These are phyloP conservation scores for Plasmodium falciparum DNA, from an alignment of 169 alveolate genomes.

Conservation along the genomic window DNA sequence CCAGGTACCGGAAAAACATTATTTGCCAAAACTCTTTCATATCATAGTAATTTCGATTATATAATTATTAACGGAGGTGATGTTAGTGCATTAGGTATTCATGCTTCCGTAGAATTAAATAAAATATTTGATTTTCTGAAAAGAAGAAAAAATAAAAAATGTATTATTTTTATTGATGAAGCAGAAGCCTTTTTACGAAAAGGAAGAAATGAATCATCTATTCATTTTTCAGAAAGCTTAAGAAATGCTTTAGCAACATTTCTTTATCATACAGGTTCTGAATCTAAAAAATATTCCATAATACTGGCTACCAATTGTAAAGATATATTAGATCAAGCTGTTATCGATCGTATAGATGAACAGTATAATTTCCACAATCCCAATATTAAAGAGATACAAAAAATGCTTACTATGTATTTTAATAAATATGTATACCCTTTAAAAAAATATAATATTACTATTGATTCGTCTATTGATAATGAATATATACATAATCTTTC, in stretches of 20 bases:
- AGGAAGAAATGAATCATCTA: constrained; percentile 87
- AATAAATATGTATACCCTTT: constrained; percentile 90
- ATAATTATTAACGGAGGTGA: constrained; percentile 98
- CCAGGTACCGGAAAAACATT: constrained; percentile 98
- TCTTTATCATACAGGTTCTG: constrained; percentile 97
- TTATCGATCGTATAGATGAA: constrained; percentile 96
- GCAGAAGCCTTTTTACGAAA: constrained; percentile 97
- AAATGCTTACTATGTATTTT: constrained; percentile 93
- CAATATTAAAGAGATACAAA: constrained; percentile 90
- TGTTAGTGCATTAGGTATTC: constrained; percentile 96
- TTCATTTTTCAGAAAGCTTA: constrained; percentile 92
- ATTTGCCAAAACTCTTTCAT: constrained; percentile 94
- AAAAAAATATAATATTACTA: constrained; percentile 79
- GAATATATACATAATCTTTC: constrained; percentile 88
- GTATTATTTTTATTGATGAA: constrained; percentile 97
- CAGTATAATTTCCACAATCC: constrained; percentile 95
- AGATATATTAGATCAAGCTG: constrained; percentile 95
- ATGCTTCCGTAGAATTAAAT: constrained; percentile 95
- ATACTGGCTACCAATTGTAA: constrained; percentile 97
- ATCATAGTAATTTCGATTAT: constrained; percentile 94
- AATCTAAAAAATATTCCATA: constrained; percentile 92
- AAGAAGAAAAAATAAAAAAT: constrained; percentile 90
- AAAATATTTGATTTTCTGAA: constrained; percentile 97
- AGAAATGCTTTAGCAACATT: constrained; percentile 94
- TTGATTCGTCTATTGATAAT: constrained; percentile 87